phyloP scores from a whole-genome alignment of 192 early-diverging fungal genomes.

The Rhizoclosmatium sp. region DNA sequence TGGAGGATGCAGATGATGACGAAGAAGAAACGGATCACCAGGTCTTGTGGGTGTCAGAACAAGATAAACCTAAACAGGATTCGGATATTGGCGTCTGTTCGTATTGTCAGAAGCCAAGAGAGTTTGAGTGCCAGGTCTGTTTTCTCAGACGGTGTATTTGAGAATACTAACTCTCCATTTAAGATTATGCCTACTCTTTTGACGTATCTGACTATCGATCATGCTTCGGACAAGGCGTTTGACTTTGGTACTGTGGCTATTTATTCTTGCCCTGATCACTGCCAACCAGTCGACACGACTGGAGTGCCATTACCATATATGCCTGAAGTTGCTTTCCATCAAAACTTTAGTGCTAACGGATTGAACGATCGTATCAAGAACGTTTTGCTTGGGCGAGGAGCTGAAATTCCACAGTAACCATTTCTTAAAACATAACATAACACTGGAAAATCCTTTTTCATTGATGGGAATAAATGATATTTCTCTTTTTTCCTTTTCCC shows the following conservation, averaged over 20 bases:
- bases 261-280: conserved; percentile 87
- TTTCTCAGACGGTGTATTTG: background rate
- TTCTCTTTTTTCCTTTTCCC: too few species aligned
- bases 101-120: conserved; percentile 72
- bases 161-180: background rate
- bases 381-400: background rate
- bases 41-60: conserved; percentile 84
- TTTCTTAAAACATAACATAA: too few species aligned
- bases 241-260: conserved; percentile 93
- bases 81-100: conserved; percentile 72
- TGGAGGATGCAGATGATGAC: conserved; percentile 56
- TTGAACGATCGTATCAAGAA: conserved; percentile 57
- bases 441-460: too few species aligned
- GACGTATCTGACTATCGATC: conserved; percentile 77
- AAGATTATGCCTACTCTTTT: conserved; percentile 90
- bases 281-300: conserved; percentile 55
- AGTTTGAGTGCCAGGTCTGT: conserved; percentile 89
- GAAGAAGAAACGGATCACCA: conserved; percentile 52
- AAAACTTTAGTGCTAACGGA: conserved; percentile 87
- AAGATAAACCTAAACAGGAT: conserved; percentile 59
- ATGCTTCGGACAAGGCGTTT: conserved; percentile 71
- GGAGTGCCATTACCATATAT: conserved; percentile 53
- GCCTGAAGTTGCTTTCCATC: conserved; percentile 74
- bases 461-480: too few species aligned
- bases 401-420: too few species aligned